These are phyloP conservation scores for Rhazya stricta DNA, from an alignment of 257 asterid species.

Conservation along the genomic window DNA sequence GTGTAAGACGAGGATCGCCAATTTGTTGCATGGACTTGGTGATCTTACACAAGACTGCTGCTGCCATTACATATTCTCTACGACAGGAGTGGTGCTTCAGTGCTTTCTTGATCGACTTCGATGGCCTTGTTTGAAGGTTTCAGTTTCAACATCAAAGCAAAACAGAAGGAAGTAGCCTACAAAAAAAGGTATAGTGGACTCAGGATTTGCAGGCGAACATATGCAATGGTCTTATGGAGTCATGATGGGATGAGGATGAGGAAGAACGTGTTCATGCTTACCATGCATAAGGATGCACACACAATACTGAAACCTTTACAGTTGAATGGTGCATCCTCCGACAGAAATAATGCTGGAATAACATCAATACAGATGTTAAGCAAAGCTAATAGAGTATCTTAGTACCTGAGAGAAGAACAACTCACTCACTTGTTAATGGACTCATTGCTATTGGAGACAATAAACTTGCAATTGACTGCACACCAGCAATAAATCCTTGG, in stretches of 20 bases:
- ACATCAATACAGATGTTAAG: slow-evolving; percentile 17
- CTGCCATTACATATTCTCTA: slow-evolving; percentile 11
- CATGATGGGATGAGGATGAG: background rate
- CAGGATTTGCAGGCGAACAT: background rate
- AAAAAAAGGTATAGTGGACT: slow-evolving; percentile 2
- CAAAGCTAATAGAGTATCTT: background rate
- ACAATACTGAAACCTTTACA: slow-evolving; percentile 93
- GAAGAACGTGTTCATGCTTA: slow-evolving; percentile 21
- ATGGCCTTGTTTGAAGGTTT: slow-evolving; percentile 30
- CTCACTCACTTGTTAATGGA: slow-evolving; percentile 75
- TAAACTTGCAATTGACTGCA: slow-evolving; percentile 69
- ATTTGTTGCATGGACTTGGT: background rate
- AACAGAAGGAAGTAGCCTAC: slow-evolving; percentile 56
- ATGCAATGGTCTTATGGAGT: background rate
- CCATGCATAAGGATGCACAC: slow-evolving; percentile 74
- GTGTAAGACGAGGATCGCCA: background rate
- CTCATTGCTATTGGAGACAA: slow-evolving; percentile 89
- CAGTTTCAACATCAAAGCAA: slow-evolving; percentile 55
- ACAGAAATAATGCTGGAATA: slow-evolving; percentile 75
- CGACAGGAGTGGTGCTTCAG: slow-evolving; percentile 66
- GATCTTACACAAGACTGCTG: background rate
- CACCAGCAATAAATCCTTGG: slow-evolving; percentile 81
- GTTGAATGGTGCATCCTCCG: slow-evolving; percentile 76
- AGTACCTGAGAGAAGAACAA: background rate
- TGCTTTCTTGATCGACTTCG: slow-evolving; percentile 37